phyloP scores from a whole-genome alignment of 352 stramenopile species.

The Phytophthora macrochlamydospora region DNA sequence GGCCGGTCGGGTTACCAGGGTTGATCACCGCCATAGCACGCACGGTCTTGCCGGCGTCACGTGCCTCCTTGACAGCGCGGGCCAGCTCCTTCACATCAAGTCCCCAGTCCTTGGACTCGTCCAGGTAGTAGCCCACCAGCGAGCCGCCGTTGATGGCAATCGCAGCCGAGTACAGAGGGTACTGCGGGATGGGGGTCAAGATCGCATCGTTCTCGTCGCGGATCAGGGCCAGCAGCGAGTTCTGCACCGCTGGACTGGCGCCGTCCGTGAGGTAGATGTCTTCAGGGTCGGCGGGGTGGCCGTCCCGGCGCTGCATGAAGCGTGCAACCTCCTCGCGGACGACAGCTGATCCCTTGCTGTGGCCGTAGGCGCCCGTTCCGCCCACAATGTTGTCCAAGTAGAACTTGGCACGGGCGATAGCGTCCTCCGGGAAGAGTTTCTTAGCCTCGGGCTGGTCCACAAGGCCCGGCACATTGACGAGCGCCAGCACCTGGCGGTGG shows the following conservation, averaged over 20 bases:
- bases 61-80: slow-evolving; percentile 89
- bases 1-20: slow-evolving; percentile 98
- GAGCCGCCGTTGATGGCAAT: slow-evolving; percentile 95
- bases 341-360: slow-evolving; percentile 89
- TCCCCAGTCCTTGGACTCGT: slow-evolving; percentile 95
- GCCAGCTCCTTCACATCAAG: slow-evolving; percentile 91
- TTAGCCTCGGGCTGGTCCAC: slow-evolving; percentile 80
- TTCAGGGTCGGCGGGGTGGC: slow-evolving; percentile 90
- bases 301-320: slow-evolving; percentile 90
- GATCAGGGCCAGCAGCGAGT: slow-evolving; percentile 93
- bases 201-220: slow-evolving; percentile 88
- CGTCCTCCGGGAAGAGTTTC: slow-evolving; percentile 86
- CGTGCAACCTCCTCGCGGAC: slow-evolving; percentile 91
- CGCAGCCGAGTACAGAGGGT: slow-evolving; percentile 98
- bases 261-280: slow-evolving; percentile 98
- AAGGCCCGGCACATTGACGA: slow-evolving; percentile 89
- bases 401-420: slow-evolving; percentile 85
- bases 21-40: slow-evolving; percentile 99
- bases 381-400: slow-evolving; percentile 89
- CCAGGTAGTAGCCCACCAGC: slow-evolving; percentile 97
- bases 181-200: slow-evolving; percentile 98
- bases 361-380: slow-evolving; percentile 92
- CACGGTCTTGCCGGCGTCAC: slow-evolving; percentile 90
- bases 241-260: slow-evolving; percentile 94
- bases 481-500: slow-evolving; percentile 91